Conservation (phyloP, 768 basidiomycete genomes). For the Russula griseocarnosa region DNA sequence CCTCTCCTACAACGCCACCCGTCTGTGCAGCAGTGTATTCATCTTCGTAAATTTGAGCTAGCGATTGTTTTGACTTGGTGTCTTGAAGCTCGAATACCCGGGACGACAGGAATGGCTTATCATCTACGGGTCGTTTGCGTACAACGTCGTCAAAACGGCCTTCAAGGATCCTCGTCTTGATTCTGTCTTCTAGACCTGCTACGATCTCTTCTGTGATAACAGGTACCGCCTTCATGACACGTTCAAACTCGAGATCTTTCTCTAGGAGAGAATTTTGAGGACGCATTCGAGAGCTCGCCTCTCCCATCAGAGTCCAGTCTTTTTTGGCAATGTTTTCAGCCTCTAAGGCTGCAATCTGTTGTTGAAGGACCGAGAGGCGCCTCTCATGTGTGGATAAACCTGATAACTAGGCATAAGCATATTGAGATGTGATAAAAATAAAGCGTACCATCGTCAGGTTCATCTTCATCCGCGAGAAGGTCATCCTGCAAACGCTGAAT, state of each 20-base stretch:
- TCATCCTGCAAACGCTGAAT: conserved; percentile 74
- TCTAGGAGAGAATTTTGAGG: conserved; percentile 90
- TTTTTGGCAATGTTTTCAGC: conserved; percentile 83
- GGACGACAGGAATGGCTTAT: conserved; percentile 89
- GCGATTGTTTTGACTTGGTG: conserved; percentile 78
- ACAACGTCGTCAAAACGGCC: conserved; percentile 88
- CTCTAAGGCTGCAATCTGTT: conserved; percentile 81
- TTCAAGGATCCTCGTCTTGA: conserved; percentile 85
- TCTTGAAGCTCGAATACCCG: conserved; percentile 86
- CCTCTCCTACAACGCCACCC: conserved; percentile 54
- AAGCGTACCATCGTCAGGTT: conserved; percentile 34
- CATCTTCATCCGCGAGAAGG: conserved; percentile 72
- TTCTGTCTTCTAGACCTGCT: conserved; percentile 77
- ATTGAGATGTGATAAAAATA: neutral
- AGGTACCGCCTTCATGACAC: conserved; percentile 80
- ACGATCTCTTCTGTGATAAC: conserved; percentile 87
- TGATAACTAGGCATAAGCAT: conserved; percentile 29
- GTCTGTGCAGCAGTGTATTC: conserved; percentile 73
- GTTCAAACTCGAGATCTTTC: conserved; percentile 94
- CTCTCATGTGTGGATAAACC: conserved; percentile 77
- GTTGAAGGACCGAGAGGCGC: conserved; percentile 64
- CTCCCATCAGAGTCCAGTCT: conserved; percentile 91
- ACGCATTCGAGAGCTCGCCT: conserved; percentile 74
- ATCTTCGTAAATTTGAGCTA: conserved; percentile 95
- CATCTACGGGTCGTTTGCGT: conserved; percentile 70